Base-by-base conservation (phyloP, 1,284 basidiomycete species). In the Ceratobasidium sp. region DNA sequence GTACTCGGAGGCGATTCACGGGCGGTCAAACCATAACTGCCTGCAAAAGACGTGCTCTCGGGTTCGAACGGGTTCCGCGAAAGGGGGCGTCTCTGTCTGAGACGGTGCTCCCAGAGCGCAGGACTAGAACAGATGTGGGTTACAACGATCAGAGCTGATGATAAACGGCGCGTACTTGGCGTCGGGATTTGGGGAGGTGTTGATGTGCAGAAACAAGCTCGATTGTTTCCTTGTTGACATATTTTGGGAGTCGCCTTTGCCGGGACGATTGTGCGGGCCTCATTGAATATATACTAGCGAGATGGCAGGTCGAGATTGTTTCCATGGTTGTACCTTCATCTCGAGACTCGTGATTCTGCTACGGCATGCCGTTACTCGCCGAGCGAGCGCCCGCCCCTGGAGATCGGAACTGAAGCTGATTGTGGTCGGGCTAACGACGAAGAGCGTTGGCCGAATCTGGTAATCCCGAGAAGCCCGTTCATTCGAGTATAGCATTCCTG, bases 31-130 rank as follows among this genome's bases (percentile, higher is more conserved):
- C 30, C 52, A 32, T 55, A 55, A 30, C 8, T 30, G 10, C 26
- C 12, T 14, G 12, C 9, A 18, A 28, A 32, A 28, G 26, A n/a
- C 18, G 50, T 28, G 14, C 18, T n/a, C 10, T 57, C 52, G 16
- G 48, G 34, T 32, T 57, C 53, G 21, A 69, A 69, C 5, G 65
- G 65, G n/a, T 69, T 69, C 23, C 41, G 65, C 10, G 65, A 69
- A 46, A 69, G 30, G 1, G 65, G 65, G 10, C 65, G 65, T 26
- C 65, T 58, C 18, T 57, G 39, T n/a, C n/a, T n/a, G 3, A 69
- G 53, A 45, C 65, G 65, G 58, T 69, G 65, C 23, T 69, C 65
- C 65, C 65, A 69, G 52, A 57, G 53, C 12, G 52, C 10, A 21
- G 65, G 65, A 34, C 65, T 69, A 4, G n/a, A n/a, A n/a, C n/a